Base-by-base conservation (phyloP, 108 stramenopile genomes). In the Skeletonema menzelii region DNA sequence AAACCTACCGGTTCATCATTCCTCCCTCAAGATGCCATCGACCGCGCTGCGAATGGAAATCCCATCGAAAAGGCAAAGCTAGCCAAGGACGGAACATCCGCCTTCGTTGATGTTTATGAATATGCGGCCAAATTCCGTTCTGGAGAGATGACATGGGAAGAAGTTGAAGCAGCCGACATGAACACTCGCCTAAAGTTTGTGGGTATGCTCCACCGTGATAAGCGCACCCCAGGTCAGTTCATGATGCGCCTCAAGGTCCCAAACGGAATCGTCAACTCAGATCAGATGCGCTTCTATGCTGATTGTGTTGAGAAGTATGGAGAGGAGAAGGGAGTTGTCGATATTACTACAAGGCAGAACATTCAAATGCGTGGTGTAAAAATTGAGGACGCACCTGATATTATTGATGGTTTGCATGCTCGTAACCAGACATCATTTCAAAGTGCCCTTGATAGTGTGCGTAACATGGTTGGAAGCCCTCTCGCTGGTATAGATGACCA, bases 171-270 rank as follows among this genome's bases (percentile, higher is more conserved):
- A 27, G 88, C 86, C 64, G 97, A 97, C 80, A 69, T 95, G 27
- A 94, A 97, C 74, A 86, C 83, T 10, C 86, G 97, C 3, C 75
- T 97, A 7, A 97, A 97, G 84, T 97, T 84, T 76, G 96, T 91
- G 4, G 97, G 97, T 35, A 87, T 97, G 85, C 87, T 97, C 22
- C 95, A 96, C 80, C 82, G 97, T 42, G 73, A 82, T 59, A 97
- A 97, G 83, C 89, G 94, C 19, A 96, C 95, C 34, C 97, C 97
- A 2, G 97, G 97, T 24, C 91, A 92, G 65, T 97, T 97, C 87
- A 95, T 97, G 96, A 92, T 97, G 92, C 85, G 96, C 1, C 85
- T 95, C 57, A 85, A 88, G 69, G 87, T 96, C 4, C 96, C 97
- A 5, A 97, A 97, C 77, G 97, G 97, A n/a, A 93, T 98, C 42